Conservation (phyloP, 1,139 yeast species). For the Yueomyces sp. region DNA sequence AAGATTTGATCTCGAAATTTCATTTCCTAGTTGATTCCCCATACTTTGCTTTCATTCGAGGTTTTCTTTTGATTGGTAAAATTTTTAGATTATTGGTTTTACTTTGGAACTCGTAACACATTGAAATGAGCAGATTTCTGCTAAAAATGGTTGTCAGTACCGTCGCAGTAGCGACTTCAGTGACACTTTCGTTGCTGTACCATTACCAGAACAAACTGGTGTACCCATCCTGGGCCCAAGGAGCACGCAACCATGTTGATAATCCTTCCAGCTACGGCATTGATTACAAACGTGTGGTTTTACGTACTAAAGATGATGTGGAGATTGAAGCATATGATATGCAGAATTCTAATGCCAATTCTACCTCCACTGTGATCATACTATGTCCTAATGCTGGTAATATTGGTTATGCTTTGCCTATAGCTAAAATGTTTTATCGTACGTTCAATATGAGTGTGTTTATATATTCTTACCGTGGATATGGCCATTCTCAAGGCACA, state of each 20-base stretch:
- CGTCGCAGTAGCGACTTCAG: slow-evolving; percentile 17
- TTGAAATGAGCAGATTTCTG: too few species aligned
- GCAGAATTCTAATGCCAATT: slow-evolving; percentile 22
- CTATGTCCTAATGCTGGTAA: slow-evolving; percentile 95
- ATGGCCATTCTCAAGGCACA: slow-evolving; percentile 71
- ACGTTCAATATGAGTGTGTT: slow-evolving; percentile 67
- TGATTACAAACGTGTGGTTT: slow-evolving; percentile 49
- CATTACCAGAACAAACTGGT: slow-evolving; percentile 56
- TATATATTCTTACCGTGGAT: slow-evolving; percentile 82
- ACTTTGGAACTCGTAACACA: too few species aligned
- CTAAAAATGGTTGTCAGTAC: slow-evolving; percentile 21
- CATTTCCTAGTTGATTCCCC: too few species aligned
- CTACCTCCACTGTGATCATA: slow-evolving; percentile 56
- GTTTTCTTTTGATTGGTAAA: too few species aligned
- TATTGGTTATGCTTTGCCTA: slow-evolving; percentile 84
- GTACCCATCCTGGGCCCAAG: slow-evolving; percentile 74
- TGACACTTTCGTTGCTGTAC: slow-evolving; percentile 46
- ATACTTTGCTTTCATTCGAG: too few species aligned
- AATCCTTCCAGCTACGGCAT: slow-evolving; percentile 65
- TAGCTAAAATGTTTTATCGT: slow-evolving; percentile 58
- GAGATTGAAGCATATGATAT: slow-evolving; percentile 38
- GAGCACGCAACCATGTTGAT: slow-evolving; percentile 63
- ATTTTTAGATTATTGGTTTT: too few species aligned
- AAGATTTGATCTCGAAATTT: too few species aligned
- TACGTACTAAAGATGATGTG: slow-evolving; percentile 60